phyloP scores from a whole-genome alignment of 2,329 filamentous ascomycete genomes.

The Cyphellophora europaea region DNA sequence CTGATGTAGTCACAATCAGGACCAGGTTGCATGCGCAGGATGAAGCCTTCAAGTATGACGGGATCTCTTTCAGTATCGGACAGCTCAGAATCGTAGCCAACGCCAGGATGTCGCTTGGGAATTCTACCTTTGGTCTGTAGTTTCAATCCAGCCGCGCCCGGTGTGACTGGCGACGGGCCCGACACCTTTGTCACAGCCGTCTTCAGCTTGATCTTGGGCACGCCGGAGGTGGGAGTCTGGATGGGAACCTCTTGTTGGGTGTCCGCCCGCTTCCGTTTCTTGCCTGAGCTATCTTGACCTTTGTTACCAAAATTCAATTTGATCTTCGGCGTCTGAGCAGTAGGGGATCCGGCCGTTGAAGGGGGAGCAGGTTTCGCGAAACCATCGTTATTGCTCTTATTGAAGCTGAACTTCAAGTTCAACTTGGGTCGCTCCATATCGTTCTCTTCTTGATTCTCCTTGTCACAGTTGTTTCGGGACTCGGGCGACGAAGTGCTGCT shows the following conservation, averaged over 20 bases:
- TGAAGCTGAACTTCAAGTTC: slow-evolving; percentile 21
- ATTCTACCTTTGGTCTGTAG: slow-evolving; percentile 60
- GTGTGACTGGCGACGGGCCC: slow-evolving; percentile 2
- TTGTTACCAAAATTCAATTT: slow-evolving; percentile 4
- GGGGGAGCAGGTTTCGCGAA: no score
- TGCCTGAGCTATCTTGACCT: slow-evolving; percentile 18
- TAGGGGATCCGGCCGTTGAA: neutral
- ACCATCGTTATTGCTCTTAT: neutral
- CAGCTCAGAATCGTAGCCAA: slow-evolving; percentile 93
- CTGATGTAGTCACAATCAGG: slow-evolving; percentile 77
- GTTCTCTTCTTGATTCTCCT: slow-evolving; percentile 4
- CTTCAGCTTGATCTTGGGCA: slow-evolving; percentile 32
- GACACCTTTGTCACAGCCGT: slow-evolving; percentile 5
- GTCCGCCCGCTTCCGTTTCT: slow-evolving; percentile 17
- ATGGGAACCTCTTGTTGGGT: slow-evolving; percentile 7
- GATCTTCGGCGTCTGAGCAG: slow-evolving; percentile 13
- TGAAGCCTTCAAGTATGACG: slow-evolving; percentile 77
- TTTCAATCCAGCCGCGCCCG: slow-evolving; percentile 33
- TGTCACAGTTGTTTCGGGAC: slow-evolving; percentile 5
- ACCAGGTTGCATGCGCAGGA: slow-evolving; percentile 80
- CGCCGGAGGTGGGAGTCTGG: slow-evolving; percentile 5
- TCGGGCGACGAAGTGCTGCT: no score
- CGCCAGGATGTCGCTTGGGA: slow-evolving; percentile 63
- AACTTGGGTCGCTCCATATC: slow-evolving; percentile 16
- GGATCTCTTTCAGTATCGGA: slow-evolving; percentile 84